Evolutionary conservation across 2,329 filamentous ascomycete genomes (phyloP), one percentile per base, ranked within the genome.

Genomic region (Emergomyces orientalis): DNA sequence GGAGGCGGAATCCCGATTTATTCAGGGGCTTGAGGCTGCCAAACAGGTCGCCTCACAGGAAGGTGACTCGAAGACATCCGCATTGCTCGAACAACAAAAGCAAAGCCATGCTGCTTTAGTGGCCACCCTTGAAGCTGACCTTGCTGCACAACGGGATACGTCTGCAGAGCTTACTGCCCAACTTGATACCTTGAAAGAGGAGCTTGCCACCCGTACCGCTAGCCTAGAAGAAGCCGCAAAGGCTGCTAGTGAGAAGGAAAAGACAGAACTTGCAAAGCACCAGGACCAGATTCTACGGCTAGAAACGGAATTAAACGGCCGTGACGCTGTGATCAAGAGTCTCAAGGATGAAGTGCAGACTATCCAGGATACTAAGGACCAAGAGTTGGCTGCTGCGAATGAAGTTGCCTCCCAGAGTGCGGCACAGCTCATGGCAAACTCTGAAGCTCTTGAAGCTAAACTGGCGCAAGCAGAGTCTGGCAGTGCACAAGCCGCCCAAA

Each of bases 11-110:
- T 71, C 74, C 43, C 73, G 71, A 60, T 74, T 73, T 7, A 62
- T 71, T 11, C 72, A 74, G 61, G 74, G 77, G 13, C 63, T 78
- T 11, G 76, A 78, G 49, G 72, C 74, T 49, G 75, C 74, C 27
- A 73, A 73, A 59, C 68, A 75, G 60, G 67, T 71, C 2, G 76
- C 76, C 1, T 64, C 69, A 3, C 70, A 72, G 25, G 67, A 75
- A 41, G 74, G 74, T 6, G 74, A 77, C 62, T 69, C 71, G 34
- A 70, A 75, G 63, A 68, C 69, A 14, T 69, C 72, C 17, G 67
- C 71, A 22, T 67, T 72, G n/a, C 68, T 77, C 9, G 75, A 76
- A 30, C 71, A 75, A 39, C 66, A 76, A 60, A 76, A 77, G 67
- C 64, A 67, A 22, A 68, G 71, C 22, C 75, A 78, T 60, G 69